Evolutionary conservation across 2,329 filamentous ascomycete genomes (phyloP), one percentile per base, ranked within the genome.

Genomic region (Corynespora cassiicola): DNA sequence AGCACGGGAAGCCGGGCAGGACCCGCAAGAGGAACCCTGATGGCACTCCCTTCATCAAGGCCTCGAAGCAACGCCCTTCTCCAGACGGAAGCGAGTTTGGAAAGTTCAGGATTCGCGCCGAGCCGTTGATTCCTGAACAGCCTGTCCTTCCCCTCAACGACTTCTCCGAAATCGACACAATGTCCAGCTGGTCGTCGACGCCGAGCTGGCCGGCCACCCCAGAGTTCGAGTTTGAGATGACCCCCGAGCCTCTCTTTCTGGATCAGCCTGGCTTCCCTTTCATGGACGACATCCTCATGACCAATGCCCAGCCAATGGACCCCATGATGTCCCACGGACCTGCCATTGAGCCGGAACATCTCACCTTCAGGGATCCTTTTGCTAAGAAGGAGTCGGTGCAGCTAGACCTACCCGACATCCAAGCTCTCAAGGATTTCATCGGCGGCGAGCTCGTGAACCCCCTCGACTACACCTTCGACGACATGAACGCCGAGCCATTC

Each of bases 1-100:
- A 65, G 42, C 58, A 65, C 40, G 62, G 62, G 34, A 65, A 65
- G 48, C 61, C 62, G 7, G 62, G 62, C 7, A 54, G 63, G 14
- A 58, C 49, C 12, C 44, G 57, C 26, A 66, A 63, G 54, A 52
- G 52, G 42, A 64, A 64, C 31, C 52, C 56, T 33, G 62, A 66
- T 35, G 56, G 54, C 36, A 61, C 56, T 7, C 55, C 56, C 3
- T 62, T 62, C 37, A 48, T 60, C 35, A 65, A 63, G 31, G 44
- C 39, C 12, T 54, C 57, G 2, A 60, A 59, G 36, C 56, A 59
- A 32, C 51, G 55, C n/a, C 50, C 49, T n/a, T 61, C 56, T n/a
- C 56, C 58, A 24, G 54, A 59, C 12, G 52, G 51, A 27, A 57
- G 52, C 38, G 56, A 61, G 36, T 62, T 60, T 39, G 47, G 52